Conservation (phyloP, 73 alveolate species). For the Paramecium bursaria region DNA sequence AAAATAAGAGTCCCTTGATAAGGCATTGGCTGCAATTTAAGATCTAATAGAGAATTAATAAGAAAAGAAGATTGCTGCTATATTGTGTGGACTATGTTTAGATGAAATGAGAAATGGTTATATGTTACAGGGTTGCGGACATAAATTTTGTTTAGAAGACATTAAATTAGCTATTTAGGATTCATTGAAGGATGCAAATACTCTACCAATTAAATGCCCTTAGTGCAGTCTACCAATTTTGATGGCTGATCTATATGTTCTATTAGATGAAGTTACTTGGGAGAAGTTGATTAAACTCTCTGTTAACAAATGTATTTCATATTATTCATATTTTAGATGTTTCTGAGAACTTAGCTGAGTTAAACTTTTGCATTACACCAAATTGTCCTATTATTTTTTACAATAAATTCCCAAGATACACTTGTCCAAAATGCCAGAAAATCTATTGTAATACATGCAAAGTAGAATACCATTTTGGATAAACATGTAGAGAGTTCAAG, state of each 20-base stretch:
- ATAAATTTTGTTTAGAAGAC: conserved; percentile 60
- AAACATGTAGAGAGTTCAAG: conserved; percentile 65
- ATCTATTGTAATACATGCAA: conserved; percentile 31
- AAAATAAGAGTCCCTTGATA: conserved; percentile 21
- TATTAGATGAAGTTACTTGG: conserved; percentile 47
- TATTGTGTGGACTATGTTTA: conserved; percentile 29
- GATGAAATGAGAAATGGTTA: conserved; percentile 56
- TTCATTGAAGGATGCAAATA: conserved; percentile 60
- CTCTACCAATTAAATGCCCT: conserved; percentile 67
- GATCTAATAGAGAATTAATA: conserved; percentile 2
- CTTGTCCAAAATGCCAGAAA: conserved; percentile 16
- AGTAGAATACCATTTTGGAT: conserved; percentile 65
- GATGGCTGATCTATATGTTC: conserved; percentile 9
- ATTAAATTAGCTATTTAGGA: conserved; percentile 52
- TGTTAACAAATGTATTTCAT: conserved; percentile 13
- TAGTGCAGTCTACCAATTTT: conserved; percentile 8
- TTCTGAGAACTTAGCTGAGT: conserved; percentile 12
- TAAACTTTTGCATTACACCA: conserved; percentile 15
- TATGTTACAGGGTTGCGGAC: conserved; percentile 67
- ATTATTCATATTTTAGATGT: neutral
- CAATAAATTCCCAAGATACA: conserved; percentile 8
- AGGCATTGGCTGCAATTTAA: neutral
- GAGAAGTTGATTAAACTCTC: conserved; percentile 24
- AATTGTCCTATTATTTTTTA: conserved; percentile 34
- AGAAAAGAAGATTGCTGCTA: conserved; percentile 19